These are phyloP conservation scores for Saccharomycopsis guyanensis DNA, from an alignment of 805 yeast genomes.

Conservation along the genomic window DNA sequence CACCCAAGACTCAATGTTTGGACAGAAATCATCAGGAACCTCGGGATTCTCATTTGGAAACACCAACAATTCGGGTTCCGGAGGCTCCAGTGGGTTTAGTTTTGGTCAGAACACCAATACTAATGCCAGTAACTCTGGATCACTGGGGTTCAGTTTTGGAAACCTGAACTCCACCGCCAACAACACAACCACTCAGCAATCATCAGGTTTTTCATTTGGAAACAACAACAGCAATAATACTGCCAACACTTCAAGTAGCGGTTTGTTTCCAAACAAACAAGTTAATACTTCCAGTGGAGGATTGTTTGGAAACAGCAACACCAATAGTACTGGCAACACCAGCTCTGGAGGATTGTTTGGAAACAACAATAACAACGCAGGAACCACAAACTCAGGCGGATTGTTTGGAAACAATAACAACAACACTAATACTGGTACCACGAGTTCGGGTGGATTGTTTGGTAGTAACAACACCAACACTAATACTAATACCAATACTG, in stretches of 20 bases:
- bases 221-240: constrained; percentile 20
- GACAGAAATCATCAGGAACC: not conserved
- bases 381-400: constrained; percentile 28
- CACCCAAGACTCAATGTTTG: not conserved
- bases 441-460: constrained; percentile 33
- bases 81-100: no score
- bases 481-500: constrained; percentile 13
- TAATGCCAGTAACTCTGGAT: constrained; percentile 21
- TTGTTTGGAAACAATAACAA: constrained; percentile 28
- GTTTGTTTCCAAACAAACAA: constrained; percentile 35
- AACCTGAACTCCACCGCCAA: constrained; percentile 22
- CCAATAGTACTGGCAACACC: constrained; percentile 5
- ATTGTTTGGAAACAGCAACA: constrained; percentile 33
- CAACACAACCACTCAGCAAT: constrained; percentile 6
- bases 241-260: constrained; percentile 23
- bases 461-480: constrained; percentile 28
- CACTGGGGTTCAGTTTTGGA: constrained; percentile 6
- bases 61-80: constrained; percentile 18
- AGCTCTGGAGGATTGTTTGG: constrained; percentile 22
- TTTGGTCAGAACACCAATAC: constrained; percentile 25
- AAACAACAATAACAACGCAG: constrained; percentile 16
- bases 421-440: constrained; percentile 27
- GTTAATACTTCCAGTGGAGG: constrained; percentile 1
- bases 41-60: constrained; percentile 31
- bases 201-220: constrained; percentile 26